Evolutionary conservation across 345 rosid genomes (phyloP), one percentile per base, ranked within the genome.

Genomic region (Eucalyptus cladocalyx): DNA sequence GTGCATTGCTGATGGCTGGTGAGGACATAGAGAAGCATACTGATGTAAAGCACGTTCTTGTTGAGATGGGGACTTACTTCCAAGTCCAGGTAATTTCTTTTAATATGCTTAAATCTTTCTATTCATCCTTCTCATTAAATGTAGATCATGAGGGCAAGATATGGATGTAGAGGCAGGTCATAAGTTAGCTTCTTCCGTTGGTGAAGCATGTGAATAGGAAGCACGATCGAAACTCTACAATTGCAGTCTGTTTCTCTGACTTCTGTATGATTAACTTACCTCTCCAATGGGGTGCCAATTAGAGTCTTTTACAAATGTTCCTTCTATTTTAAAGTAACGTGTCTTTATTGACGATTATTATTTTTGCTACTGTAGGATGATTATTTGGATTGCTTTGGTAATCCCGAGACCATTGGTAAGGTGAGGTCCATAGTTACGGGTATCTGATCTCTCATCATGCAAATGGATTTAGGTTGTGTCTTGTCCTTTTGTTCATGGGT

Each of bases 381-480:
- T 91, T 96, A 93, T 92, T 91, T 96, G 92, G 99, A 97, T 92
- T 97, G 97, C 91, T 97, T 93, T 76, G 99, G 98, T 72, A 93
- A 94, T 91, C 97, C 97, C 8, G 92, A 93, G 90, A 90, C 94
- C 37, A 95, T 95, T 89, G 98, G 99, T 87, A 95, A 96, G 95
- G 99, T 95, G 89, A 92, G 91, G n/a, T 86, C 42, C 58, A 7
- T 86, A 30, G 37, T 30, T 60, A 56, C 21, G 62, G 62, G 72
- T n/a, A 50, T 76, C 30, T 76, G 47, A 76, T 76, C 16, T 76
- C 47, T 76, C 28, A 21, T 76, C 30, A 40, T 6, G 85, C 85
- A 40, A 76, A 76, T 76, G 85, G 47, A 76, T 76, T 76, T 10
- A 40, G 85, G 85, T 23, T 23, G 85, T 37, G 45, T 76, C 85